Conservation (phyloP, 805 yeast species). For the Dipodascopsis uninucleata region DNA sequence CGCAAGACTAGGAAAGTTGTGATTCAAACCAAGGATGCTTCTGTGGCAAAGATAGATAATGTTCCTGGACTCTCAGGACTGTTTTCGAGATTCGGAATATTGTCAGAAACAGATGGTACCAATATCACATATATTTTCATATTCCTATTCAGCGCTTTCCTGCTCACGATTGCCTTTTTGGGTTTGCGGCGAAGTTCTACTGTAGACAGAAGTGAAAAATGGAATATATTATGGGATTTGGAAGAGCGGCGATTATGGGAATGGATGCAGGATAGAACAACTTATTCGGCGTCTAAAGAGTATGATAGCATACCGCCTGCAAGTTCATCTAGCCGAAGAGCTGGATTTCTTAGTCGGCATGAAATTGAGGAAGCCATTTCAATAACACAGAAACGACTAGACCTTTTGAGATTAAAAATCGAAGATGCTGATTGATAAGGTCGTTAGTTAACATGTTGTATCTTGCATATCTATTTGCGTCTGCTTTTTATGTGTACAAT, state of each 20-base stretch:
- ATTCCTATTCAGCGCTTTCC: not conserved
- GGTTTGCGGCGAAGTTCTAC: not conserved
- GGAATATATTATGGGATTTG: slow-evolving; percentile 21
- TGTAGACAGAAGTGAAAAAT: not conserved
- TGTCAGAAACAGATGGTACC: slow-evolving; percentile 12
- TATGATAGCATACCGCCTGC: not conserved
- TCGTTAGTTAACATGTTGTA: too few relatives aligned
- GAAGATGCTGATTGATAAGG: too few relatives aligned
- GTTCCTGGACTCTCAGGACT: too few relatives aligned
- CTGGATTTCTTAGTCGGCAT: slow-evolving; percentile 35
- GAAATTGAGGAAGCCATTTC: slow-evolving; percentile 48
- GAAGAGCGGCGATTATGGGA: slow-evolving; percentile 67
- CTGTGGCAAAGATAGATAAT: too few relatives aligned
- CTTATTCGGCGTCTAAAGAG: slow-evolving; percentile 31
- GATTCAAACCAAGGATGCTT: too few relatives aligned
- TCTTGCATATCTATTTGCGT: too few relatives aligned
- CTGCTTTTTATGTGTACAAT: too few relatives aligned
- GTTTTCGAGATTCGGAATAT: too few relatives aligned
- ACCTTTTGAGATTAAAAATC: slow-evolving; percentile 21
- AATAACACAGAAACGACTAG: slow-evolving; percentile 44
- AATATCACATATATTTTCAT: slow-evolving; percentile 16
- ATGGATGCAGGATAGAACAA: slow-evolving; percentile 56
- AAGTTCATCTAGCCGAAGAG: slow-evolving; percentile 1
- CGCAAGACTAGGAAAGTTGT: not conserved
- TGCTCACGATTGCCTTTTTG: not conserved